Evolutionary conservation across 2,329 filamentous ascomycete genomes (phyloP).

Genomic region (Davidsoniella virescens): DNA sequence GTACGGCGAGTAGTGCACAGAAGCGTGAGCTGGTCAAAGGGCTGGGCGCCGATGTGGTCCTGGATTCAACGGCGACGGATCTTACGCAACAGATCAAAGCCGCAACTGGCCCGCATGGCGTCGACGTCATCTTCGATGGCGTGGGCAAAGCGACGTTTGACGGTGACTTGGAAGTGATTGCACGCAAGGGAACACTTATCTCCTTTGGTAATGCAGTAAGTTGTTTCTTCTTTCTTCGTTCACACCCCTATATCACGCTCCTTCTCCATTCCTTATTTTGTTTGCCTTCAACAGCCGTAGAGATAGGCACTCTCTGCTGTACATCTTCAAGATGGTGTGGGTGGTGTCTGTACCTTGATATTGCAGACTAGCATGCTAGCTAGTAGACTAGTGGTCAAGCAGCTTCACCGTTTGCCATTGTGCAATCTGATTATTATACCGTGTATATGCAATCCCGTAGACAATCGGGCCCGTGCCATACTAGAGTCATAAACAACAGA

Average conservation of each 20-base stretch:
- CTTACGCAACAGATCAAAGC: conserved; percentile 44
- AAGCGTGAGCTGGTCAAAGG: conserved; percentile 55
- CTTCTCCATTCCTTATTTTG: background rate
- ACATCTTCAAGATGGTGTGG: too few relatives aligned
- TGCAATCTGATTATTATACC: too few relatives aligned
- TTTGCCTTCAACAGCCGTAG: background rate
- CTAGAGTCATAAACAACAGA: too few relatives aligned
- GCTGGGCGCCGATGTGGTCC: conserved; percentile 53
- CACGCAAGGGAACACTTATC: conserved; percentile 60
- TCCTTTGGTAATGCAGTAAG: conserved; percentile 67
- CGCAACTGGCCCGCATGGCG: conserved; percentile 57
- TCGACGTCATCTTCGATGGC: conserved; percentile 67
- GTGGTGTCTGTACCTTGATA: too few relatives aligned
- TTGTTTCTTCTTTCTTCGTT: conserved; percentile 10
- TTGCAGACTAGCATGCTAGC: too few relatives aligned
- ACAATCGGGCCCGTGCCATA: too few relatives aligned
- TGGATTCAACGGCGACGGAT: conserved; percentile 34
- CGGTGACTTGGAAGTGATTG: conserved; percentile 54
- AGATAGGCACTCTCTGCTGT: too few relatives aligned
- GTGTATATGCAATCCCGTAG: too few relatives aligned
- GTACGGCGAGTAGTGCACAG: conserved; percentile 55
- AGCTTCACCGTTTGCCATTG: too few relatives aligned
- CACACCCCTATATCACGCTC: too few relatives aligned
- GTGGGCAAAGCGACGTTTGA: conserved; percentile 80
- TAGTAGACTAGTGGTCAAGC: too few relatives aligned